phyloP scores from a whole-genome alignment of 495 filamentous ascomycete genomes.

The Elasticomyces elasticus region DNA sequence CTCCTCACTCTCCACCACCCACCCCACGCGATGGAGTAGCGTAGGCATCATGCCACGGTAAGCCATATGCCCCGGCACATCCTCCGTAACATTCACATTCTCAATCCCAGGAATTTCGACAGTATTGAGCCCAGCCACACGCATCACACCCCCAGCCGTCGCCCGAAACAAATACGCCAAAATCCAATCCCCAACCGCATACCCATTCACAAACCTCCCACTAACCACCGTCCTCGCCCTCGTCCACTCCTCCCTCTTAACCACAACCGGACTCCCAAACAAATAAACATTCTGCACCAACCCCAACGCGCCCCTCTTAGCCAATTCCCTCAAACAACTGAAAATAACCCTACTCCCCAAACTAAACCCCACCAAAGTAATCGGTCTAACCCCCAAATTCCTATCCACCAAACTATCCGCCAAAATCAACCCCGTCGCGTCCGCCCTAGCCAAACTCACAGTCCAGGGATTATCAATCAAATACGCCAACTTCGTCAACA shows the following conservation, averaged over 20 bases:
- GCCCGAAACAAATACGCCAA: constrained; percentile 91
- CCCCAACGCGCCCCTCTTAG: constrained; percentile 76
- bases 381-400: constrained; percentile 80
- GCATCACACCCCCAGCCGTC: constrained; percentile 83
- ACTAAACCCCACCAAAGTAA: constrained; percentile 95
- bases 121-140: constrained; percentile 77
- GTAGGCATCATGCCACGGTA: constrained; percentile 87
- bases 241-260: constrained; percentile 83
- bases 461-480: constrained; percentile 98
- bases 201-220: constrained; percentile 90
- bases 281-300: constrained; percentile 92
- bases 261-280: constrained; percentile 85
- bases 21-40: constrained; percentile 74
- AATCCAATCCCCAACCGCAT: constrained; percentile 94
- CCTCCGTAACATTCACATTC: constrained; percentile 77
- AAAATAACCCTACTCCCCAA: constrained; percentile 89
- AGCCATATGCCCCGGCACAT: constrained; percentile 91
- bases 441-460: constrained; percentile 83
- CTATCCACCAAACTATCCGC: constrained; percentile 89
- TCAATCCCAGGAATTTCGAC: constrained; percentile 77
- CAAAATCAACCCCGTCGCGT: constrained; percentile 80
- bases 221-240: constrained; percentile 70
- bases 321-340: constrained; percentile 79
- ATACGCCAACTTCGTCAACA: constrained; percentile 90
- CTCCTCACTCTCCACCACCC: constrained; percentile 82